These are phyloP conservation scores for Candida peoriensis DNA, from an alignment of 805 yeast genomes.

Conservation along the genomic window DNA sequence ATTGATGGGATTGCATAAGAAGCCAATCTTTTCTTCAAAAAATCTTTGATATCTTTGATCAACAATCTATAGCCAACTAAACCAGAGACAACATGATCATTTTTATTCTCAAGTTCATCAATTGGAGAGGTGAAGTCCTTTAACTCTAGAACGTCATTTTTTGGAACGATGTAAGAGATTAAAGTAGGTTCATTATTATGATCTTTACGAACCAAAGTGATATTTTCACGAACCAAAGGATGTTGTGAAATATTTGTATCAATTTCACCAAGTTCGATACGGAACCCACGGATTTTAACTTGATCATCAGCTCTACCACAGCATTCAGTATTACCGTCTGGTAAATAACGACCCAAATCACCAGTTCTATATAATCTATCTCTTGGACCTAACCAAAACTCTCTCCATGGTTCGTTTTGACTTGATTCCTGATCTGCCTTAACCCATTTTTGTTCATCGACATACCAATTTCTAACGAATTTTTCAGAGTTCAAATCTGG, in stretches of 20 bases:
- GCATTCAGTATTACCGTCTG: conserved; percentile 97
- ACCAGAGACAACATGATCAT: conserved; percentile 72
- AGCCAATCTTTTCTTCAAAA: conserved; percentile 84
- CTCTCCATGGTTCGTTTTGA: conserved; percentile 58
- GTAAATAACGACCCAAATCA: conserved; percentile 92
- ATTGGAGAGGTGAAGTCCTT: conserved; percentile 39
- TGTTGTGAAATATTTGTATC: conserved; percentile 96
- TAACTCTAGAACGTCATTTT: conserved; percentile 42
- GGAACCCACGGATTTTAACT: conserved; percentile 96
- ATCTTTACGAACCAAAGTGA: conserved; percentile 88
- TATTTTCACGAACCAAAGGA: conserved; percentile 85
- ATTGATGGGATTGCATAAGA: conserved; percentile 90
- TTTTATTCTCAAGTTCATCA: conserved; percentile 36
- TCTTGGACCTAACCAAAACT: conserved; percentile 88
- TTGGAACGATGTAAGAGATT: conserved; percentile 89
- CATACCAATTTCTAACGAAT: conserved; percentile 90
- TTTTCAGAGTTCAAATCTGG: conserved; percentile 86
- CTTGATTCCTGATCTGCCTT: conserved; percentile 43
- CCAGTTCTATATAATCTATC: conserved; percentile 97
- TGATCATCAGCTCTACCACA: conserved; percentile 99
- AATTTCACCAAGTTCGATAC: conserved; percentile 97
- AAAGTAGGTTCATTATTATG: conserved; percentile 89
- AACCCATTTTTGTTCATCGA: conserved; percentile 58
- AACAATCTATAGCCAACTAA: conserved; percentile 70
- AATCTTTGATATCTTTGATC: conserved; percentile 75